Evolutionary conservation across 495 filamentous ascomycete species (phyloP).

Genomic region (Lentithecium fluviatile): DNA sequence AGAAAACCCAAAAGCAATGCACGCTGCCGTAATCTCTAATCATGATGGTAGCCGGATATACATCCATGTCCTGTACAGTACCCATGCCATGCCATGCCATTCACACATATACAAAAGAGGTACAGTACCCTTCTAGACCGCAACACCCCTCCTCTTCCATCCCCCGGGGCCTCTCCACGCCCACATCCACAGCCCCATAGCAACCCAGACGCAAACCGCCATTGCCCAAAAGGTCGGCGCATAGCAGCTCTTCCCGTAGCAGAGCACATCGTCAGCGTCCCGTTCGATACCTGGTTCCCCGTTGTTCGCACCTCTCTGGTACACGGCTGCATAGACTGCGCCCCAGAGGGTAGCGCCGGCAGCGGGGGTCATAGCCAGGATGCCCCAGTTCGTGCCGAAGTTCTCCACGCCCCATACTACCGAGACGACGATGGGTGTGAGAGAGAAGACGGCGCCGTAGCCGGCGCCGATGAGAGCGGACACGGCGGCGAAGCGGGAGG

Average conservation of each 20-base stretch:
- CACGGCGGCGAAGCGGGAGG: slow-evolving; percentile 72
- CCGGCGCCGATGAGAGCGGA: slow-evolving; percentile 80
- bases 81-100: no score
- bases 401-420: slow-evolving; percentile 98
- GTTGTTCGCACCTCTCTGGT: slow-evolving; percentile 55
- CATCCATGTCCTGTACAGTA: no score
- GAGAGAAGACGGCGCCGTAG: slow-evolving; percentile 86
- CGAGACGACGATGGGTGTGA: slow-evolving; percentile 85
- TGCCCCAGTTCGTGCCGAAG: slow-evolving; percentile 97
- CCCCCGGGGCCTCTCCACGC: slow-evolving; percentile 77
- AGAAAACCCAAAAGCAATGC: no score
- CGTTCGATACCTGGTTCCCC: slow-evolving; percentile 35
- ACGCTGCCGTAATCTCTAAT: no score
- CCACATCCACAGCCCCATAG: slow-evolving; percentile 67
- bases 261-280: slow-evolving; percentile 52
- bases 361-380: slow-evolving; percentile 87
- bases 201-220: slow-evolving; percentile 72
- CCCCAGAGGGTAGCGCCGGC: slow-evolving; percentile 84
- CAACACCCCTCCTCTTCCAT: slow-evolving; percentile 76
- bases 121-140: slow-evolving; percentile 57
- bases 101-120: no score
- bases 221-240: slow-evolving; percentile 76
- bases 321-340: slow-evolving; percentile 73
- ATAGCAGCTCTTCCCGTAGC: slow-evolving; percentile 79
- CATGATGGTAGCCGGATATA: no score